Evolutionary conservation across 2,329 filamentous ascomycete genomes (phyloP), one percentile per base, ranked within the genome.

Genomic region (Cordyceps cicadae): DNA sequence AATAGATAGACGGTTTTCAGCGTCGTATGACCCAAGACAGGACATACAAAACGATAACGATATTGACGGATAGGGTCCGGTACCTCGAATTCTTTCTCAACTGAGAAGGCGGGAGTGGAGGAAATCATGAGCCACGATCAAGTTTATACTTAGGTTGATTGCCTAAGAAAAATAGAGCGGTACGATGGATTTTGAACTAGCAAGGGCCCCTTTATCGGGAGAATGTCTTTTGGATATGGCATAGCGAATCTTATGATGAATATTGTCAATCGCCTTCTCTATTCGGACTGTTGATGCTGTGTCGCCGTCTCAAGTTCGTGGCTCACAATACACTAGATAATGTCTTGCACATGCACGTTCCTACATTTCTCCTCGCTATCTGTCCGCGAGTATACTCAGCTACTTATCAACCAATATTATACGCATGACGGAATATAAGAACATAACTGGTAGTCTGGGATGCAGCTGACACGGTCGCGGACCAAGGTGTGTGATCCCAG

Each of bases 1-100:
- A 11, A 95, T 97, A 65, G 92, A 97, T 69, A 79, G 82, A 26
- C 89, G 89, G 57, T 97, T 97, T 71, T 86, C 88, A 1, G 77
- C 84, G 1, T 81, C 78, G 54, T 88, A 87, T 66, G 79, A 85
- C 62, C 81, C 82, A 0, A 79, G 73, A 7, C 70, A 76, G n/a
- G 84, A 89, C 66, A 72, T 87, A 3, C 75, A 79, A 45, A 74
- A 77, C 53, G 79, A 81, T 63, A 74, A 76, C 2, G 76, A 78
- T 1, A 76, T n/a, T 17, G 9, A n/a, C 3, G 17, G 5, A 49
- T 41, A 57, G 14, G 11, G 15, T 21, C 7, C 17, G 17, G 19
- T 5, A 6, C 2, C 9, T 17, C 4, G 2, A 15, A 17, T 17
- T 19, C 26, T 49, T 32, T n/a, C 26, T 29, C 5, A 8, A 17